Evolutionary conservation across 1,139 yeast genomes (phyloP).

Genomic region (Taiozyma sp.): DNA sequence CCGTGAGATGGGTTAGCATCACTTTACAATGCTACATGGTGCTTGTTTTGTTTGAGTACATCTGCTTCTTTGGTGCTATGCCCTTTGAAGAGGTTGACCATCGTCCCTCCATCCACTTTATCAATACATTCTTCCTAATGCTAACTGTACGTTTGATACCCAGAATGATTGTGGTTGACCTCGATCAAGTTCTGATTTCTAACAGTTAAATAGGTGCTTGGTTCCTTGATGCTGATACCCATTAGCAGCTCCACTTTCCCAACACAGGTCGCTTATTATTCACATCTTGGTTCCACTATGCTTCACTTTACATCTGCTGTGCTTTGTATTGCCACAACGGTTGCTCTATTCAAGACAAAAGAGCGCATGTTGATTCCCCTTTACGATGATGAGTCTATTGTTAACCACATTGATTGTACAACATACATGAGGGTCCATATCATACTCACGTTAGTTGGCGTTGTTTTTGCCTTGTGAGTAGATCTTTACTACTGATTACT

Average conservation of each 20-base stretch:
- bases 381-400: not conserved
- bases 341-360: not conserved
- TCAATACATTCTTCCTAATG: not conserved
- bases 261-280: not conserved
- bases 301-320: not conserved
- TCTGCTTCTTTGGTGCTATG: not conserved
- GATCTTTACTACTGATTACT: too few relatives aligned
- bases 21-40: not conserved
- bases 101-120: not conserved
- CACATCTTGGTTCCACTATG: not conserved
- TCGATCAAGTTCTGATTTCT: not conserved
- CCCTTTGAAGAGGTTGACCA: not conserved
- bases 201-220: not conserved
- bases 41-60: not conserved
- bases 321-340: not conserved
- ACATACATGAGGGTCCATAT: not conserved
- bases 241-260: not conserved
- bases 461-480: not conserved
- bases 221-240: not conserved
- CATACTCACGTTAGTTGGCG: not conserved
- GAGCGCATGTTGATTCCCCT: not conserved
- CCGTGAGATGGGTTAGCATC: not conserved
- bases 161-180: not conserved
- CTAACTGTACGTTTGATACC: not conserved
- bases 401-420: not conserved